These are phyloP conservation scores for Hansenula sp. DNA, from an alignment of 1,139 yeast species.

Conservation along the genomic window DNA sequence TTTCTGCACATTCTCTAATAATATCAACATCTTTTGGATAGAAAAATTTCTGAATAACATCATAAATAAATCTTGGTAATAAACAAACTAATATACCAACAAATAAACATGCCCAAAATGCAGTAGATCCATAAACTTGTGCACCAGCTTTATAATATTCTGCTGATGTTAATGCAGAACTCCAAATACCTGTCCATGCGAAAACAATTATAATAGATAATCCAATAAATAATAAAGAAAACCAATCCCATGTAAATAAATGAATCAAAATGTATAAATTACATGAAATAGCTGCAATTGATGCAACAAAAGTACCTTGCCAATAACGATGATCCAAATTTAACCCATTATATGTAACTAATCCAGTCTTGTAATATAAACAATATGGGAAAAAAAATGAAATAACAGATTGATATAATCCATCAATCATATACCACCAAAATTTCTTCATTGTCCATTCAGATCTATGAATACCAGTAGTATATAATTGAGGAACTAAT, in stretches of 20 bases:
- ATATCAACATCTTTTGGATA: conserved; percentile 82
- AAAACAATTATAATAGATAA: conserved; percentile 66
- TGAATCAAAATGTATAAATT: conserved; percentile 75
- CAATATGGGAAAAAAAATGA: conserved; percentile 87
- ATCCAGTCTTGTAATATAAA: conserved; percentile 50
- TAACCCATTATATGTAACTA: conserved; percentile 59
- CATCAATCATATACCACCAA: conserved; percentile 82
- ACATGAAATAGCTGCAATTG: conserved; percentile 76
- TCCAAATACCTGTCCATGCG: conserved; percentile 92
- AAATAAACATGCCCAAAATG: conserved; percentile 80
- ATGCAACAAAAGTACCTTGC: conserved; percentile 77
- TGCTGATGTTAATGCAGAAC: conserved; percentile 50
- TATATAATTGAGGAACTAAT: conserved; percentile 86
- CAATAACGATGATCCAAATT: conserved; percentile 78
- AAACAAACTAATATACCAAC: conserved; percentile 70
- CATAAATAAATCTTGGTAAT: conserved; percentile 70
- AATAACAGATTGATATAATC: conserved; percentile 79
- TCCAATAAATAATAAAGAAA: conserved; percentile 55
- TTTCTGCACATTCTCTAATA: conserved; percentile 65
- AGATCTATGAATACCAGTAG: conserved; percentile 72
- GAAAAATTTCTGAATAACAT: conserved; percentile 56
- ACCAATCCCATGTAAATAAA: conserved; percentile 95
- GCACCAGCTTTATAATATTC: conserved; percentile 78
- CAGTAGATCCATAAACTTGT: conserved; percentile 63
- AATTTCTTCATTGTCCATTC: conserved; percentile 84